Evolutionary conservation across 345 rosid genomes (phyloP), one percentile per base, ranked within the genome.

Genomic region (Fremontodendron californicum): DNA sequence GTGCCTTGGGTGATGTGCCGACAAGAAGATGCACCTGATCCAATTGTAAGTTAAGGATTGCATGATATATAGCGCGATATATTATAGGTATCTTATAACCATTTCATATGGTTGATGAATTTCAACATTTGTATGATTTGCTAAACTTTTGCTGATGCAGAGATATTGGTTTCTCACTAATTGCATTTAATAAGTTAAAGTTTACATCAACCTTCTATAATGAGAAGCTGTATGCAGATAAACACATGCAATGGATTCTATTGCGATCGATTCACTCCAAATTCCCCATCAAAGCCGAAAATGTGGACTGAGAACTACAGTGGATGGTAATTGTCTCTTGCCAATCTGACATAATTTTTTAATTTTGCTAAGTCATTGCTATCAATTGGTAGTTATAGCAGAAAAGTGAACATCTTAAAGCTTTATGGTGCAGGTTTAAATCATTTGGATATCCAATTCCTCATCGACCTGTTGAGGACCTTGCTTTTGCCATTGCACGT

Each of bases 191-290:
- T 31, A 2, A 66, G 29, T 46, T 73, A 31, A 27, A 39, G 60
- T 33, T 51, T n/a, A 3, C 25, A 21, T 43, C 48, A 23, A 66
- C 64, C 49, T 39, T 80, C 3, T 39, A 27, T 81, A 12, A 60
- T 70, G 25, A 57, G 27, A 74, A 61, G 6, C 39, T 67, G 16
- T 16, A 0, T 82, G 85, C 89, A 90, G 93, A 85, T 90, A 77
- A 88, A 90, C 79, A 90, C 94, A 43, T 90, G 94, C 78, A 90
- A 90, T 71, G 94, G 94, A 61, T 87, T 90, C 78, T 90, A 88
- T 81, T 90, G 93, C 42, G 90, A 90, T 73, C 75, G 1, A 58
- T 90, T 88, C 66, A 78, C 81, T 7, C 90, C 93, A 2, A 88
- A 88, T 79, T 85, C 93, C 33, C 88, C 84, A 73, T 81, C 86